These are phyloP conservation scores for Talaromyces sp. DNA, from an alignment of 2,329 filamentous ascomycete species.

Conservation along the genomic window DNA sequence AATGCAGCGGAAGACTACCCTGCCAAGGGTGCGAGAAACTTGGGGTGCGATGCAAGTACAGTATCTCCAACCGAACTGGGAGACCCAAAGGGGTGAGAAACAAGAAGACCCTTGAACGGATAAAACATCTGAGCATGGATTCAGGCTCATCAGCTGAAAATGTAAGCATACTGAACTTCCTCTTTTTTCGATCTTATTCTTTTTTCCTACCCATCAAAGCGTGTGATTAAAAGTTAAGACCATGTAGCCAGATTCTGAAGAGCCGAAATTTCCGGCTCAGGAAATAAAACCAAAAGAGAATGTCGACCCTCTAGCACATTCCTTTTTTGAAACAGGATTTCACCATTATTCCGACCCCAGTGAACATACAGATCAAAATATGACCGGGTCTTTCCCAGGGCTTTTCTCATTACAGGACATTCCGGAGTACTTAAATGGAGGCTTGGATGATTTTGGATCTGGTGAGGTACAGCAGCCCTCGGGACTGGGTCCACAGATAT, in stretches of 20 bases:
- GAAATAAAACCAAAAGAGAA: neutral
- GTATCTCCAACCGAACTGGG: slow-evolving; percentile 5
- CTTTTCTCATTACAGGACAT: neutral
- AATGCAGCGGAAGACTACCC: slow-evolving; percentile 16
- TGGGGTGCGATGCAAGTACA: slow-evolving; percentile 4
- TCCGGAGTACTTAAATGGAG: neutral
- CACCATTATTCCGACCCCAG: neutral
- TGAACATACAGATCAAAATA: neutral
- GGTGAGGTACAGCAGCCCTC: neutral
- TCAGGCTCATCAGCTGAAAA: neutral
- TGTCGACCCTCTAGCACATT: neutral
- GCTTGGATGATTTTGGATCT: neutral
- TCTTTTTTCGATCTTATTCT: neutral
- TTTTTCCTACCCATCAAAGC: neutral
- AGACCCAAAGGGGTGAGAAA: slow-evolving; percentile 10
- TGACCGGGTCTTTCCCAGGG: neutral
- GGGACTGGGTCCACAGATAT: neutral
- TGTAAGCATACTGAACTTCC: neutral
- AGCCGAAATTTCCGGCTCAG: neutral
- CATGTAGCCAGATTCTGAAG: neutral
- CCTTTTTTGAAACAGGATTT: neutral
- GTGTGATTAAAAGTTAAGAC: neutral
- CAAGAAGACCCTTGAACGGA: neutral
- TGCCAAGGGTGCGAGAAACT: slow-evolving; percentile 13
- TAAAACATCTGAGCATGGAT: neutral